Evolutionary conservation across 352 stramenopile species (phyloP).

Genomic region (Phytophthora tubulina): DNA sequence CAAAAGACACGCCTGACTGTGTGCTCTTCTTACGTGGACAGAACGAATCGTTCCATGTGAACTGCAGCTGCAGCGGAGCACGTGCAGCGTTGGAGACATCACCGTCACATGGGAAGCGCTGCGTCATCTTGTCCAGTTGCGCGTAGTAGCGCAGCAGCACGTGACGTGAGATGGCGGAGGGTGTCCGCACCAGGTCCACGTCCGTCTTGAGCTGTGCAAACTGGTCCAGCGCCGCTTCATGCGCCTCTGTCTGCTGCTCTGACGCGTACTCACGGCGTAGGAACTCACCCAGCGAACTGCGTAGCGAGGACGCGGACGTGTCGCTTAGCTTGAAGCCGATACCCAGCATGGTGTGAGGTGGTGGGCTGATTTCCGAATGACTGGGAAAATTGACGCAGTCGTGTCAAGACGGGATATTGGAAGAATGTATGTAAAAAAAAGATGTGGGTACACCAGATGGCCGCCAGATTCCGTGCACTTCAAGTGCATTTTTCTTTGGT

Average conservation of each 20-base stretch:
- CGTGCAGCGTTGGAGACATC: slow-evolving; percentile 18
- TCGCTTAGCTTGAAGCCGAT: slow-evolving; percentile 85
- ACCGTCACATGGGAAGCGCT: slow-evolving; percentile 65
- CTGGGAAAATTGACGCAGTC: not conserved
- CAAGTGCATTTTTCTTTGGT: not conserved
- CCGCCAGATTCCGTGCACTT: not conserved
- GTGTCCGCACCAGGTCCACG: slow-evolving; percentile 76
- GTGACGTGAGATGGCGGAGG: slow-evolving; percentile 70
- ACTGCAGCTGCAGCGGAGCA: slow-evolving; percentile 62
- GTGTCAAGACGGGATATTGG: not conserved
- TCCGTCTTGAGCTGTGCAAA: slow-evolving; percentile 71
- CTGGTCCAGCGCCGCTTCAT: slow-evolving; percentile 53
- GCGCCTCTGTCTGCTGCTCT: slow-evolving; percentile 17
- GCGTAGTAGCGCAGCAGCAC: slow-evolving; percentile 83
- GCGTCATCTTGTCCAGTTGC: slow-evolving; percentile 72
- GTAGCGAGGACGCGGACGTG: slow-evolving; percentile 46
- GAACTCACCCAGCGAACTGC: slow-evolving; percentile 72
- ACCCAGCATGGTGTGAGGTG: slow-evolving; percentile 57
- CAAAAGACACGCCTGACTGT: slow-evolving; percentile 72
- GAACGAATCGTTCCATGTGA: slow-evolving; percentile 94
- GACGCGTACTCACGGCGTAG: slow-evolving; percentile 73
- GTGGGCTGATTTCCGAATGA: slow-evolving; percentile 14
- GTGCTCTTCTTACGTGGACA: slow-evolving; percentile 87
- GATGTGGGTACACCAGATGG: slow-evolving; percentile 7
- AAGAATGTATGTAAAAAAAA: slow-evolving; percentile 12